Evolutionary conservation across 2,329 filamentous ascomycete species (phyloP).

Genomic region (Pseudogymnoascus sp.): DNA sequence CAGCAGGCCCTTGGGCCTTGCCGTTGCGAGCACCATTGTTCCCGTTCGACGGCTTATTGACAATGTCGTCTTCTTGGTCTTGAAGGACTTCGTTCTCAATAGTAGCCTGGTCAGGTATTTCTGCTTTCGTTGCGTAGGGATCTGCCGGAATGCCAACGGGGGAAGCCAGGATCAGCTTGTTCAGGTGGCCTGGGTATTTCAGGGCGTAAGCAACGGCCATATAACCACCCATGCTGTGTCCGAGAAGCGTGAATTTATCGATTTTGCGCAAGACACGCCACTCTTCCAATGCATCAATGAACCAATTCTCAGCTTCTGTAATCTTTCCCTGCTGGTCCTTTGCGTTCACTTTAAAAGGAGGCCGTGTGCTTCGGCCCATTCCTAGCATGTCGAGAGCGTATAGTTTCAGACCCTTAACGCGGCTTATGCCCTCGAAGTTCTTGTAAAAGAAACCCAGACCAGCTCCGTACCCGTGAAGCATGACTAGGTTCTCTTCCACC

Average conservation of each 20-base stretch:
- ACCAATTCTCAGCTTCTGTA: constrained; percentile 87
- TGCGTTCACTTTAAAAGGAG: constrained; percentile 74
- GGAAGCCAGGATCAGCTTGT: constrained; percentile 92
- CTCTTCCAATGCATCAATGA: constrained; percentile 91
- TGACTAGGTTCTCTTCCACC: constrained; percentile 79
- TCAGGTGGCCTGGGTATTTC: constrained; percentile 89
- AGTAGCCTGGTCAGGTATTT: constrained; percentile 67
- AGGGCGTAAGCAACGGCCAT: constrained; percentile 90
- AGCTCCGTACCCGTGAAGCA: constrained; percentile 94
- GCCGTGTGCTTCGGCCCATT: constrained; percentile 83
- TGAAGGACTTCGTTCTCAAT: constrained; percentile 73
- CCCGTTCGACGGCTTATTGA: constrained; percentile 33
- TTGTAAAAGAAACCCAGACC: constrained; percentile 97
- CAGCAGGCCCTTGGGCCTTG: constrained; percentile 27
- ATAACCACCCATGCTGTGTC: constrained; percentile 91
- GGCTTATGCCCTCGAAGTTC: constrained; percentile 84
- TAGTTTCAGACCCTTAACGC: constrained; percentile 73
- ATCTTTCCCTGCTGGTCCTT: constrained; percentile 77
- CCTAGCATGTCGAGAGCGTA: constrained; percentile 93
- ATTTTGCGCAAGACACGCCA: constrained; percentile 86
- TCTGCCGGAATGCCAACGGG: constrained; percentile 94
- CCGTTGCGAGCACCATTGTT: constrained; percentile 35
- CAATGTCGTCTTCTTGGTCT: constrained; percentile 51
- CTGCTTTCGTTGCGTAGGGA: constrained; percentile 75
- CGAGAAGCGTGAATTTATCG: constrained; percentile 86